Base-by-base conservation (phyloP, 805 yeast species). In the Candida coquimbonensis region DNA sequence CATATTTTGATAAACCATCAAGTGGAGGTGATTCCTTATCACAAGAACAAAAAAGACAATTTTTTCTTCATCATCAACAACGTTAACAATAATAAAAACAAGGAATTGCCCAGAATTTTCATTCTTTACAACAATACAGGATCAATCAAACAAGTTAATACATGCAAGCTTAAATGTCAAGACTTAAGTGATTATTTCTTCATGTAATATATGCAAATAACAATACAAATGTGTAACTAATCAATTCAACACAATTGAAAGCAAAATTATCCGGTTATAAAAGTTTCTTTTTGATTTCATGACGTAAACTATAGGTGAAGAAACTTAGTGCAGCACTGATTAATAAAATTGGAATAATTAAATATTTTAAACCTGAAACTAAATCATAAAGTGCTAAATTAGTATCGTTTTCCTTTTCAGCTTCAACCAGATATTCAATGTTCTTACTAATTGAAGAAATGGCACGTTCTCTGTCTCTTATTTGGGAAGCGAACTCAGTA, bases 211-310 rank as follows among this genome's bases (percentile, higher is more conserved):
- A 29, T 29, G 13, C 31, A 29, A 11, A 29, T 29, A 29, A 29
- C 24, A 29, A 29, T 29, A 29, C 31, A 29, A 12, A 29, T 9
- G 24, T 21, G 24, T 21, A 21, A 21, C 24, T 21, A 3, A 29
- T 13, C 13, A 29, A 12, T 29, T 11, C 11, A 29, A 29, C 31
- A 29, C 31, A 29, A 17, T 17, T 17, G 3, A 17, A 17, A 17
- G 3, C 19, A 29, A 29, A 29, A 8, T 11, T 13, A 29, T 29
- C 13, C 35, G 7, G 27, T 63, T 59, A 79, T 46, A 80, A 67
- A 39, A 81, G 66, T 51, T 81, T 81, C 9, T 82, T 67, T 53
- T 78, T 80, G 46, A 81, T 78, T 51, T 81, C 86, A 51, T 69
- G 77, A 64, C 84, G 75, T 38, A 81, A 63, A 56, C 77, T 70